Base-by-base conservation (phyloP, 331 rosid genomes). In the Pyracantha coccinea region DNA sequence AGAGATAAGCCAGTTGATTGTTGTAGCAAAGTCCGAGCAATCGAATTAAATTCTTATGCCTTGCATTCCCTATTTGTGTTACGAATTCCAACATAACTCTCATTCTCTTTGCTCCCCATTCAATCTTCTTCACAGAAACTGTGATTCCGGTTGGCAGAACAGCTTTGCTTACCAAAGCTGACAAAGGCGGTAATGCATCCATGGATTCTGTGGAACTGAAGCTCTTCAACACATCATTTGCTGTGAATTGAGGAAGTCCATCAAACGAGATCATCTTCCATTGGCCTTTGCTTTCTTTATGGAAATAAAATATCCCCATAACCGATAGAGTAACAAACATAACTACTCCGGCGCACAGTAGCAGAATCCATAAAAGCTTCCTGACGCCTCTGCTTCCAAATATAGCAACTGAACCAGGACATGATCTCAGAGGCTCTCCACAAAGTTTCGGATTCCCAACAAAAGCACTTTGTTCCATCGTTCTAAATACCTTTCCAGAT, bases 71-170 rank as follows among this genome's bases (percentile, higher is more conserved):
- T 24, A 92, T 83, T 53, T 66, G 76, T 76, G 72, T 83, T 69
- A 93, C 79, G 41, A 90, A 86, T 32, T 87, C 91, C 38, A 88
- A 67, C 78, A 86, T 82, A 44, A 24, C 76, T 71, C 68, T 79
- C 29, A 83, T 78, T 76, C 65, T 83, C 66, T 85, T 92, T 10
- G 74, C 80, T 75, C 86, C 91, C 91, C 89, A 86, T 57, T 92
- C 96, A 53, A 89, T 83, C 87, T 81, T 90, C 87, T 89, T 92
- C 29, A 94, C 91, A 24, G 88, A 66, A 72, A 94, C 97, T 19
- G 92, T 84, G 78, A 94, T 94, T 69, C 99, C 97, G n/a, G 96
- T 92, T 0, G 99, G 97, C 21, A 94, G 88, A 82, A 92, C 95
- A 19, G 88, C 89, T 79, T 88, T 89, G 75, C 88, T 75, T 68